A percentile compares a stretch with the other conserved stretches of the same genome.
These are phyloP conservation scores for Mucor circinelloides DNA, from an alignment of 371 early-diverging fungal species.

Conservation along the genomic window DNA sequence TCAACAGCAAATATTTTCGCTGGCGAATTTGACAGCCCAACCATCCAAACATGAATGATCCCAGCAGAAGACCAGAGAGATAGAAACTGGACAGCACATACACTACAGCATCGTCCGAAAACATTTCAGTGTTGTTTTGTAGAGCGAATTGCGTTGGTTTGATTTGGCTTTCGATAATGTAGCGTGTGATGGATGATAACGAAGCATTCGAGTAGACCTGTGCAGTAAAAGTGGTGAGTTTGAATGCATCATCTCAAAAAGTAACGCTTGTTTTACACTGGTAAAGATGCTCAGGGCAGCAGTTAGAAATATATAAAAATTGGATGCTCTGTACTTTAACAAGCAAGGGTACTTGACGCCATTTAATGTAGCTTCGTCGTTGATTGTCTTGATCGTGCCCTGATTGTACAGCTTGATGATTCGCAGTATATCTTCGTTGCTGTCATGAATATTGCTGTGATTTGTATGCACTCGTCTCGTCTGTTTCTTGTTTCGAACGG, in stretches of 20 bases:
- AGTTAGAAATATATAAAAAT: constrained; percentile 6
- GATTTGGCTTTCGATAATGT: constrained; percentile 9
- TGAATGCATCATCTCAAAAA: background rate
- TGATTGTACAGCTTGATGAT: constrained; percentile 15
- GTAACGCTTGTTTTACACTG: background rate
- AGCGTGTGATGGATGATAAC: background rate
- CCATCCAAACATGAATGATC: constrained; percentile 9
- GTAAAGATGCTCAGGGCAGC: constrained; percentile 5
- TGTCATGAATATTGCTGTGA: background rate
- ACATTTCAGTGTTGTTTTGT: background rate
- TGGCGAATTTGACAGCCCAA: constrained; percentile 1
- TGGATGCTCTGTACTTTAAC: constrained; percentile 15
- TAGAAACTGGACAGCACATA: constrained; percentile 10
- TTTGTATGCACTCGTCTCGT: background rate
- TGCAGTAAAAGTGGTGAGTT: background rate
- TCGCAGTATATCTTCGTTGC: constrained; percentile 11
- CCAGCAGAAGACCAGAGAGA: constrained; percentile 2
- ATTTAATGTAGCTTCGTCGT: background rate
- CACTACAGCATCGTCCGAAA: background rate
- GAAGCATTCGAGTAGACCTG: constrained; percentile 11
- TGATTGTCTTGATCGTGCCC: background rate
- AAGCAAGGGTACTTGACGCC: background rate
- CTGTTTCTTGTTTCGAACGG: background rate
- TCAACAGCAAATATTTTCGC: constrained; percentile 7
- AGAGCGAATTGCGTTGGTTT: background rate